Percentiles rank a stretch among this genome's conserved stretches.
phyloP scores from a whole-genome alignment of 2,329 filamentous ascomycete species.

The Drechmeria coniospora region DNA sequence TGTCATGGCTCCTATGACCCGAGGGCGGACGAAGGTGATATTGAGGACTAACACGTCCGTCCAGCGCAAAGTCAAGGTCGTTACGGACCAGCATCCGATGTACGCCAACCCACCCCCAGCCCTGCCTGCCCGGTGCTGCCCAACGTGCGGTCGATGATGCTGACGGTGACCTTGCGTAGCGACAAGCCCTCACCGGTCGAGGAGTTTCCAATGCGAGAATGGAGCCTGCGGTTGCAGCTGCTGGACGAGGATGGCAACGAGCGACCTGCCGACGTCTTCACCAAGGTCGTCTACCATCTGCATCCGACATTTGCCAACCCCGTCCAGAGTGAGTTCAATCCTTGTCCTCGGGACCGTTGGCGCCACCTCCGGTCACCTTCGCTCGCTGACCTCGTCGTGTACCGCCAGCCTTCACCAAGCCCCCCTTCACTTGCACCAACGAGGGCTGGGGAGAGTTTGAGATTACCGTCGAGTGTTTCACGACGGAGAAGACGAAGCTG shows the following conservation, averaged over 20 bases:
- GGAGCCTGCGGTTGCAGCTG: conserved; percentile 76
- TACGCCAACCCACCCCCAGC: no score
- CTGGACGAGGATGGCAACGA: conserved; percentile 78
- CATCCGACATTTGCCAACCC: conserved; percentile 88
- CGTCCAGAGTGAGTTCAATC: conserved; percentile 53
- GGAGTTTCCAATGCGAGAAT: conserved; percentile 83
- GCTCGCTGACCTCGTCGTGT: neutral
- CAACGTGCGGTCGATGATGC: no score
- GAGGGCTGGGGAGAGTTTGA: conserved; percentile 99
- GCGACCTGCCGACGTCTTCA: conserved; percentile 69
- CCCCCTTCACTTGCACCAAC: conserved; percentile 80
- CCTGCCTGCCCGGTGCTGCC: no score
- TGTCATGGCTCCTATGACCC: conserved; percentile 1
- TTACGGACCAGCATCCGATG: conserved; percentile 84
- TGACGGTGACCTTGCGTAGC: conserved; percentile 24
- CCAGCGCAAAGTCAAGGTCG: conserved; percentile 80
- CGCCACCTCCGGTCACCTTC: neutral
- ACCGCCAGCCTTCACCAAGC: conserved; percentile 67
- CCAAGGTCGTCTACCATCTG: conserved; percentile 82
- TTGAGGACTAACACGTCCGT: conserved; percentile 18
- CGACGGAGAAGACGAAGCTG: conserved; percentile 76
- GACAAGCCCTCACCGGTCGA: conserved; percentile 69
- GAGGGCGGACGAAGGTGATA: neutral
- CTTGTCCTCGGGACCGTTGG: no score
- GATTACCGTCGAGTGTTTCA: conserved; percentile 71